Base-by-base conservation (phyloP, 164 flowering plant genomes). In the Malania oleifera region DNA sequence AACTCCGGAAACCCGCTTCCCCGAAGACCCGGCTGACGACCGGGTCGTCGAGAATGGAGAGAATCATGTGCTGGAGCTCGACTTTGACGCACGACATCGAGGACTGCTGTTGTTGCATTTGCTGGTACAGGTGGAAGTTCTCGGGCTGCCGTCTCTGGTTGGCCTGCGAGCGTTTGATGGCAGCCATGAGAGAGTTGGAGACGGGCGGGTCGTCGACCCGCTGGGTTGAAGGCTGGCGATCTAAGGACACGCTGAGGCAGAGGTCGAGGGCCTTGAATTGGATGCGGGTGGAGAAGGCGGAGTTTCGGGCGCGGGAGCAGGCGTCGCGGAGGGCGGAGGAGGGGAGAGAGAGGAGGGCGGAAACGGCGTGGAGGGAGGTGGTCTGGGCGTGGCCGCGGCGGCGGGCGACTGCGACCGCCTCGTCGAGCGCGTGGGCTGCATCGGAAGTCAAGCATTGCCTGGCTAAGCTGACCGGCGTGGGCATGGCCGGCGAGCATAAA, bases 11-110 rank as follows among this genome's bases (percentile, higher is more conserved):
- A 0, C 99, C 99, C 2, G 99, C 87, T 51, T 93, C 99, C 0
- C 73, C 77, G 49, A 93, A 86, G 9, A 93, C 97, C 58, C 91
- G 74, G 60, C 99, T 93, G 4, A 93, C 99, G 2, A 90, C 73
- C 24, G 99, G 99, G 64, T 93, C 99, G 61, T 93, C 99, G 28
- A 93, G 91, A 53, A 93, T 83, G 29, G 99, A 83, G 1, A 90
- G 43, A 44, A 88, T 77, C 65, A 93, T 63, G 54, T 83, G 84
- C 65, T 72, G 81, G 3, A 93, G 67, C 77, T 93, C 98, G 15
- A 93, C 97, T 37, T 78, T 82, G 14, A 86, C 73, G 40, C 68
- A 67, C 12, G 81, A 60, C 14, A 76, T 31, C 15, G 80, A 60
- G 0, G 69, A 29, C 1, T 55, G 52, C 54, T 73, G 79, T 54